phyloP scores from a whole-genome alignment of 2,329 filamentous ascomycete species.

The Metarhizium sp. region DNA sequence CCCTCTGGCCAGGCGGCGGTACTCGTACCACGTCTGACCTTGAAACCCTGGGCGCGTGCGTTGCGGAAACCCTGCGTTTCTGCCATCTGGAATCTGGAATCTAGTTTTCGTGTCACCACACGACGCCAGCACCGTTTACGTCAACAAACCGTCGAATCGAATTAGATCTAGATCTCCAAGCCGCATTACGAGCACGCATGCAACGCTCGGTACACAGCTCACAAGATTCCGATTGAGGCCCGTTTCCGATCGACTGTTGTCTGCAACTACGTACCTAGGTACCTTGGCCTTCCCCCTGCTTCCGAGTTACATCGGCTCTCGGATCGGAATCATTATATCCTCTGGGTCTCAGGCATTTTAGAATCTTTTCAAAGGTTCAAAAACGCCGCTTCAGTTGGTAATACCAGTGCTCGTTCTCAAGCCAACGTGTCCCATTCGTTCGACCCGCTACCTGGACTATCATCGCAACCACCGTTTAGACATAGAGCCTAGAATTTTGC shows the following conservation, averaged over 20 bases:
- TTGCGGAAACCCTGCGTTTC: background rate
- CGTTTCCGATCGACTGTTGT: background rate
- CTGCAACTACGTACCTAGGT: background rate
- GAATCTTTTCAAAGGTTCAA: background rate
- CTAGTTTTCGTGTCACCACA: background rate
- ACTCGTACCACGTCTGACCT: background rate
- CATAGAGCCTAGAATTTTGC: background rate
- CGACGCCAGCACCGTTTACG: background rate
- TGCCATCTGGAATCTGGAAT: background rate
- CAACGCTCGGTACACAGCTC: background rate
- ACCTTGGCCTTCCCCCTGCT: background rate
- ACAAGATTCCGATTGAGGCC: background rate
- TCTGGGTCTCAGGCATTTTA: background rate
- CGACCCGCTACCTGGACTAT: background rate
- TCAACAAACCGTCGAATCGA: background rate
- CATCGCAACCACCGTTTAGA: background rate
- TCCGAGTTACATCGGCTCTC: background rate
- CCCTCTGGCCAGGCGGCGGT: background rate
- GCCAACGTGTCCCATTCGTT: background rate
- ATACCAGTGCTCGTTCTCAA: background rate
- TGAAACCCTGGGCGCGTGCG: background rate
- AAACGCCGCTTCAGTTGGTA: background rate
- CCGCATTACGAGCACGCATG: background rate
- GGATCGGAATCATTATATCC: background rate
- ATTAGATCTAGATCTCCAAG: background rate